Conservation (phyloP, 2,329 filamentous ascomycete species). For the Colletotrichum orbiculare region DNA sequence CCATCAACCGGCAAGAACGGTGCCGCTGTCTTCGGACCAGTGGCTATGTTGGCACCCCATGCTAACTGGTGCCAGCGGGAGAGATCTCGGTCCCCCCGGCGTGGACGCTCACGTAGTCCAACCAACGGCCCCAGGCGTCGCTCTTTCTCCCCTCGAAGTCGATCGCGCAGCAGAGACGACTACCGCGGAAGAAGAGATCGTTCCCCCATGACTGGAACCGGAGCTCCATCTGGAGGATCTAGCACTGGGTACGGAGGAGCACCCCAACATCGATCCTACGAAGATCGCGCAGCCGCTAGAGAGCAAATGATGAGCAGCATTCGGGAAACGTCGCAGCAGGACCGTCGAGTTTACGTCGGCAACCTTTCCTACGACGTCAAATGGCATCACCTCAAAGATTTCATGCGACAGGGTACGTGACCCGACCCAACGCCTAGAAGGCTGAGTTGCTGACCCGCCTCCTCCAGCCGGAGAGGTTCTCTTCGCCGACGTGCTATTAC, state of each 20-base stretch:
- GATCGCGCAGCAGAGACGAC: constrained; percentile 82
- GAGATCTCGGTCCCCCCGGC: constrained; percentile 82
- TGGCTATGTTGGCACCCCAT: constrained; percentile 34
- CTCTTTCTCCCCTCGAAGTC: constrained; percentile 82
- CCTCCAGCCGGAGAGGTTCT: constrained; percentile 95
- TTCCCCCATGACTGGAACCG: constrained; percentile 86
- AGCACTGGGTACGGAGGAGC: constrained; percentile 73
- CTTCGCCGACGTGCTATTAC: constrained; percentile 98
- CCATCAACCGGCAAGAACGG: no score
- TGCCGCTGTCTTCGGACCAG: background rate
- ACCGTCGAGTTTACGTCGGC: constrained; percentile 98
- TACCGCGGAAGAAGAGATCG: constrained; percentile 80
- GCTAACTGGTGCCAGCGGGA: constrained; percentile 71
- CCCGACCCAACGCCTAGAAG: background rate
- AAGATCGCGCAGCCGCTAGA: constrained; percentile 85
- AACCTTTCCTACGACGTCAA: constrained; percentile 99
- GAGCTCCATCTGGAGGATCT: constrained; percentile 76
- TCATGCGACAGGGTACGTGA: constrained; percentile 96
- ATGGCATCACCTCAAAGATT: constrained; percentile 99
- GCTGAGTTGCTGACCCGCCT: constrained; percentile 39
- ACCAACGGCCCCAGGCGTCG: constrained; percentile 75
- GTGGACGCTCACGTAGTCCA: constrained; percentile 86
- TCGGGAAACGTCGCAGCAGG: constrained; percentile 95
- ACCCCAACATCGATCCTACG: constrained; percentile 75
- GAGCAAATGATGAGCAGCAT: constrained; percentile 97